Evolutionary conservation across 2,329 filamentous ascomycete genomes (phyloP), one percentile per base, ranked within the genome.

Genomic region (Alternaria brassicae): DNA sequence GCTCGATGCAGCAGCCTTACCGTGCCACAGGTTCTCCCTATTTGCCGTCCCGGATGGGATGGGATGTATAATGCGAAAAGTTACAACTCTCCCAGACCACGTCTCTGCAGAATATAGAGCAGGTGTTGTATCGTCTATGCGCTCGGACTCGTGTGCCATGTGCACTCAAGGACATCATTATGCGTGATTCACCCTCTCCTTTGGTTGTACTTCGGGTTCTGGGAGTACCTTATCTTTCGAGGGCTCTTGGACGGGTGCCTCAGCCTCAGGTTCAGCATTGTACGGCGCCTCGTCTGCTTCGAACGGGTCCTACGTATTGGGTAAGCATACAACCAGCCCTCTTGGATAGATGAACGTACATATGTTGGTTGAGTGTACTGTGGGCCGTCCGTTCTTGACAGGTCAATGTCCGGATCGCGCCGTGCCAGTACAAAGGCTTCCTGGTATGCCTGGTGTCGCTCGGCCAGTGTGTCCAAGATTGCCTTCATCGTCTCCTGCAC

Each of bases 381-480:
- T 25, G 68, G 70, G 17, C 67, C 66, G 34, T 70, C 70, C 40
- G 63, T 64, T 41, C 59, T 64, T 21, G 53, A 57, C n/a, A 74
- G 56, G 48, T 77, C 70, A 17, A 75, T 69, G 1, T 61, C 62
- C 2, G 71, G 70, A 41, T 94, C 91, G 8, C 80, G 73, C 79
- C 68, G 66, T 8, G 74, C 91, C 63, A 91, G 80, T 59, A 84
- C 80, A 49, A 86, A 81, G 21, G 92, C 92, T 73, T 93, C 91
- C 72, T 91, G 85, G 90, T 92, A 98, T 9, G 91, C 86, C 80
- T 97, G 94, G 81, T 88, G 95, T 71, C 94, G 86, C 80, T 97
- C 93, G 34, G 91, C 94, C 72, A 98, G 82, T 49, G 89, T 86
- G 67, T 95, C 90, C 81, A 92, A 92, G 78, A 98, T 96, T 44